Base-by-base conservation (phyloP, 2,329 filamentous ascomycete genomes). In the Aspergillus eucalypticola region DNA sequence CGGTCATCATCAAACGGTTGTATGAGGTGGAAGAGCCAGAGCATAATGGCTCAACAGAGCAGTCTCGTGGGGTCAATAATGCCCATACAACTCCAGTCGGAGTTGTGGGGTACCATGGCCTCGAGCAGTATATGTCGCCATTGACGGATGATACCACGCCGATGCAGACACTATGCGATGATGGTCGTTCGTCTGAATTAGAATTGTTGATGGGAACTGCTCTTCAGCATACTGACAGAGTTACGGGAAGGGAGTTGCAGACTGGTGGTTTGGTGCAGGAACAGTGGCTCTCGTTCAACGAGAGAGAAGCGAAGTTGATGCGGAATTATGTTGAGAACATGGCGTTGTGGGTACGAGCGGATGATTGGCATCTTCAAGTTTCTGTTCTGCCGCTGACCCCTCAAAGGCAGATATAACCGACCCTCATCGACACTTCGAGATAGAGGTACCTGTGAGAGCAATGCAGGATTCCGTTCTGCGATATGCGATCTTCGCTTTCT, bases 281-380 rank as follows among this genome's bases (percentile, higher is more conserved):
- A 19, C 13, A 5, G 7, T 7, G 21, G 13, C 15, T 29, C 6
- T 32, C 46, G 2, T 60, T 68, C 3, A 69, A 59, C 13, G 61
- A 61, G 23, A 56, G 69, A 25, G 67, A 70, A 46, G 67, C 69
- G 4, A 57, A 58, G 2, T 29, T 71, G 19, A 62, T 71, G 52
- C 63, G 69, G 2, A 71, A 73, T 29, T 76, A 71, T 55, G 67
- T 73, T 15, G 69, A 74, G 44, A 71, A 74, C 13, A 69, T 76
- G 56, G 74, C 71, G 3, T 64, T 71, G 6, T 74, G 73, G 71
- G 69, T 75, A 52, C 19, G 67, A 27, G 5, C 2, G 0, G 4
- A 6, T 23, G 7, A 2, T 35, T 35, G 10, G 32, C 5, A 2
- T 13, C 13, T 32, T 13, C 10, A 13, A 15, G 5, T 35, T 15